Evolutionary conservation across 208 protist genomes (phyloP).

Genomic region (Paratrypanosoma confusum): DNA sequence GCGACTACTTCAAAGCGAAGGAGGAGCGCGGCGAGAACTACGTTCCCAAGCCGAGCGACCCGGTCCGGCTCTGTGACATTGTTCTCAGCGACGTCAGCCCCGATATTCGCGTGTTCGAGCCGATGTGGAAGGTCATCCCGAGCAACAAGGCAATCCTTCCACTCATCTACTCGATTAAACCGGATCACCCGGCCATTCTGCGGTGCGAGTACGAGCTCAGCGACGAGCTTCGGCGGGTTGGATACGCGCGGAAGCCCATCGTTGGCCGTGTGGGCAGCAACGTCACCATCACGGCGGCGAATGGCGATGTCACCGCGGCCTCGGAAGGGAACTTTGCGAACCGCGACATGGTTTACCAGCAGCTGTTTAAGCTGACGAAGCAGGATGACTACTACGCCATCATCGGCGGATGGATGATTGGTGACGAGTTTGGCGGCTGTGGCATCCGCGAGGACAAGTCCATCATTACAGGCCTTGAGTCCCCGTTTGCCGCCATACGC

Average conservation of each 20-base stretch:
- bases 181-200: constrained; percentile 63
- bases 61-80: constrained; percentile 79
- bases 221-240: constrained; percentile 33
- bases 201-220: constrained; percentile 56
- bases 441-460: constrained; percentile 79
- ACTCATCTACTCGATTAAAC: constrained; percentile 74
- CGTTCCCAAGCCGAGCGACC: constrained; percentile 48
- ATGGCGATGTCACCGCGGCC: constrained; percentile 39
- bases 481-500: constrained; percentile 64
- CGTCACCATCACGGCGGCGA: constrained; percentile 57
- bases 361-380: constrained; percentile 55
- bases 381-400: constrained; percentile 81
- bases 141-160: constrained; percentile 88
- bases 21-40: constrained; percentile 49
- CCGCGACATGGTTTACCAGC: constrained; percentile 80
- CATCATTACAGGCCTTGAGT: constrained; percentile 73
- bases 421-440: constrained; percentile 64
- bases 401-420: constrained; percentile 82
- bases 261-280: constrained; percentile 79
- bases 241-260: constrained; percentile 81
- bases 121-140: constrained; percentile 87
- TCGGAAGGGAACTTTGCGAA: constrained; percentile 68
- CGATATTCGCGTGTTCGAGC: constrained; percentile 74
- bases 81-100: constrained; percentile 53
- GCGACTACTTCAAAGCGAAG: constrained; percentile 48